Percentiles rank a stretch among this genome's conserved stretches.
These are phyloP conservation scores for Eucalyptus sp. DNA, from an alignment of 345 rosid genomes.

Conservation along the genomic window DNA sequence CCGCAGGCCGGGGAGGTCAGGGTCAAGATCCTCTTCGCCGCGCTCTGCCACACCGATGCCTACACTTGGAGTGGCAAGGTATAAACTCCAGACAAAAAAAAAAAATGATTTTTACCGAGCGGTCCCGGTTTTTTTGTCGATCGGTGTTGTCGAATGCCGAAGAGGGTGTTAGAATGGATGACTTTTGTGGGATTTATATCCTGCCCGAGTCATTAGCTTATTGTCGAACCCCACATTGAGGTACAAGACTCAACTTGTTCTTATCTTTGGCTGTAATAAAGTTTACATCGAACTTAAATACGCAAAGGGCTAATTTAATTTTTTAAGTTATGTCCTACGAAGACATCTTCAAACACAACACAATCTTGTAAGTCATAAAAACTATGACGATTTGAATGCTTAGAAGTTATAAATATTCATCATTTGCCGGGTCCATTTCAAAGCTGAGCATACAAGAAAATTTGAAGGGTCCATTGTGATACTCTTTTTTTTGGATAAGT, in stretches of 20 bases:
- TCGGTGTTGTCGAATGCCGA: not conserved
- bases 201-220: not conserved
- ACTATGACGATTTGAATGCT: not conserved
- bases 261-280: not conserved
- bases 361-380: not conserved
- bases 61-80: constrained; percentile 99
- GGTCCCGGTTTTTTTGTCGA: not conserved
- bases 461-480: not conserved
- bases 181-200: not conserved
- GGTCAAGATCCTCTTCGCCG: constrained; percentile 73
- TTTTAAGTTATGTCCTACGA: not conserved
- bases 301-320: not conserved
- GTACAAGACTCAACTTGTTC: not conserved
- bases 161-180: not conserved
- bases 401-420: not conserved
- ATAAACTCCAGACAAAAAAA: not conserved
- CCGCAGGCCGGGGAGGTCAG: constrained; percentile 99
- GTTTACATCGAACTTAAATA: not conserved
- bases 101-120: not conserved
- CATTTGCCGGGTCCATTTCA: not conserved
- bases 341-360: not conserved
- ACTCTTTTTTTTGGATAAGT: not conserved
- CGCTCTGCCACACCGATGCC: constrained; percentile 97
- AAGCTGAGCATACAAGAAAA: not conserved
- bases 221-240: not conserved